A percentile compares a stretch with the other conserved stretches of the same genome.
These are phyloP conservation scores for Dothistroma pini DNA, from an alignment of 2,329 filamentous ascomycete species.

Conservation along the genomic window DNA sequence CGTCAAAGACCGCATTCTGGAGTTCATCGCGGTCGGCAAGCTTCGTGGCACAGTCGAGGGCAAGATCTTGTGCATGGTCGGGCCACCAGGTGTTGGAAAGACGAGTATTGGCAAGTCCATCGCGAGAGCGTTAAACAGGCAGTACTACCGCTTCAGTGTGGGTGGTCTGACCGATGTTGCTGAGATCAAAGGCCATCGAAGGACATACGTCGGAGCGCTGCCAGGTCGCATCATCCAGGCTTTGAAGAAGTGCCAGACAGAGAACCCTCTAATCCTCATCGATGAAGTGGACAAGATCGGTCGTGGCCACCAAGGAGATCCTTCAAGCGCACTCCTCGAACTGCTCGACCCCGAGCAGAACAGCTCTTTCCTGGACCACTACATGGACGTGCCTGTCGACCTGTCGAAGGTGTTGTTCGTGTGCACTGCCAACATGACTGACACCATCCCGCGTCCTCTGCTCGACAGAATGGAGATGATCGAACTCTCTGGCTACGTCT, in stretches of 20 bases:
- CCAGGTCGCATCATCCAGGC: slow-evolving; percentile 97
- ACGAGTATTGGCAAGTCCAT: slow-evolving; percentile 99
- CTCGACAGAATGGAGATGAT: slow-evolving; percentile 98
- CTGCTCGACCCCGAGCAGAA: slow-evolving; percentile 96
- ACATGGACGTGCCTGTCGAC: slow-evolving; percentile 97
- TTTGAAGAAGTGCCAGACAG: slow-evolving; percentile 97
- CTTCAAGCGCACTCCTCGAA: slow-evolving; percentile 88
- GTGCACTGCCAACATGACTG: slow-evolving; percentile 98
- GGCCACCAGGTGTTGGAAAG: slow-evolving; percentile 95
- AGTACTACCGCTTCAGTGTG: slow-evolving; percentile 98
- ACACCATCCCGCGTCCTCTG: slow-evolving; percentile 90
- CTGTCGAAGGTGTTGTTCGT: slow-evolving; percentile 97
- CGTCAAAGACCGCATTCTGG: slow-evolving; percentile 95
- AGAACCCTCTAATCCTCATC: slow-evolving; percentile 94
- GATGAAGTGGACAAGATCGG: slow-evolving; percentile 99
- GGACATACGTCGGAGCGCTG: slow-evolving; percentile 93
- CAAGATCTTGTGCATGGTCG: slow-evolving; percentile 97
- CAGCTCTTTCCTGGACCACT: slow-evolving; percentile 94
- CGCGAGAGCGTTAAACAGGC: slow-evolving; percentile 84
- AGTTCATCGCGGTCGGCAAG: slow-evolving; percentile 98
- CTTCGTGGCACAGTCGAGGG: slow-evolving; percentile 94
- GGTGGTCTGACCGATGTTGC: slow-evolving; percentile 95
- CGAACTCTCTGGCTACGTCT: slow-evolving; percentile 89
- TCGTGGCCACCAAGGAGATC: slow-evolving; percentile 92
- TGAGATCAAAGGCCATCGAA: slow-evolving; percentile 95